A percentile compares a stretch with the other conserved stretches of the same genome.
Evolutionary conservation across 73 alveolate genomes (phyloP).

Genomic region (Stentor coeruleus): DNA sequence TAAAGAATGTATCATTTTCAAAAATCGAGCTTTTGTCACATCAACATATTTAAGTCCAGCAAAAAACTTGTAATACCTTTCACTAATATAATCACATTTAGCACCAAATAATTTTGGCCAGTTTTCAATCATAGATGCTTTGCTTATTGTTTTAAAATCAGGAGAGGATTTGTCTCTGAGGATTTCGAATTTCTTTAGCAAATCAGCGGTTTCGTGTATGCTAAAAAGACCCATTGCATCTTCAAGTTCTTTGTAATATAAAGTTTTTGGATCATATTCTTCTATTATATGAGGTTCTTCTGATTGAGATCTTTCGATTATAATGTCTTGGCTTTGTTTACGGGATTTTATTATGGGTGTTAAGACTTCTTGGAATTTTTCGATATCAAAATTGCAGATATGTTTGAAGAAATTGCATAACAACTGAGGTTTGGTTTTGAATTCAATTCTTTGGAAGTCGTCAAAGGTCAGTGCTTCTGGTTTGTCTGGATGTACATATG

Average conservation of each 20-base stretch:
- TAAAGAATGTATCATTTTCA: neutral
- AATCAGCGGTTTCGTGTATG: neutral
- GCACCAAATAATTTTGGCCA: slow-evolving; percentile 17
- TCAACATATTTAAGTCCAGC: slow-evolving; percentile 5
- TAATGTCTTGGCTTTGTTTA: neutral
- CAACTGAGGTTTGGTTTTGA: slow-evolving; percentile 10
- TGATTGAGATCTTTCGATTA: neutral
- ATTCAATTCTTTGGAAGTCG: neutral
- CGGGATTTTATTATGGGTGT: neutral
- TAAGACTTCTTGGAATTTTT: neutral
- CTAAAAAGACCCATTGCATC: neutral
- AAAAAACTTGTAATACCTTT: neutral
- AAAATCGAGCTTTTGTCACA: slow-evolving; percentile 16
- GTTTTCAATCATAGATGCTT: slow-evolving; percentile 7
- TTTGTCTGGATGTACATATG: neutral
- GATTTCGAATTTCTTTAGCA: neutral
- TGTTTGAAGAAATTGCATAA: neutral
- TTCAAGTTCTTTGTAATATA: neutral
- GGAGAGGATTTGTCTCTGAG: neutral
- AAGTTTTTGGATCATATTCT: neutral
- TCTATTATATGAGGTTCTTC: neutral
- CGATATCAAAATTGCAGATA: neutral
- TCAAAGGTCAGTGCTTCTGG: slow-evolving; percentile 23
- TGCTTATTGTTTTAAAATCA: neutral
- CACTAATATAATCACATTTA: slow-evolving; percentile 4